Evolutionary conservation across 306 rosid genomes (phyloP).

Genomic region (Coriaria nepalensis): DNA sequence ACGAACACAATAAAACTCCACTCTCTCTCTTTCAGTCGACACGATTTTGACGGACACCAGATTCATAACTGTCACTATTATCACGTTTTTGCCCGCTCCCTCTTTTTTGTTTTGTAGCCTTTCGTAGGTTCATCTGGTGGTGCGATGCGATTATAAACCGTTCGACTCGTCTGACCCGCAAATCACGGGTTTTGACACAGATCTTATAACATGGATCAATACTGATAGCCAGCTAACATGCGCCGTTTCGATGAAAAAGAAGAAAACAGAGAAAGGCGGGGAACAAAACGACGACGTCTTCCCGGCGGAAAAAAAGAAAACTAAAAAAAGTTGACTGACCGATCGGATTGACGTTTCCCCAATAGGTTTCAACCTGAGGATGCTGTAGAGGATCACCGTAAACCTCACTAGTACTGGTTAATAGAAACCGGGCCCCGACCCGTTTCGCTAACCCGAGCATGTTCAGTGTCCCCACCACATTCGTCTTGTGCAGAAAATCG

Average conservation of each 20-base stretch:
- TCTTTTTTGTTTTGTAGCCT: too few species aligned
- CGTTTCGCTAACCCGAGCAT: constrained; percentile 89
- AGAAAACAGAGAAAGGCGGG: background rate
- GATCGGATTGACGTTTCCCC: constrained; percentile 99
- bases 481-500: constrained; percentile 51
- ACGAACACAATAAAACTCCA: background rate
- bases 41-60: too few species aligned
- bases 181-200: constrained; percentile 21
- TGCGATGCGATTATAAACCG: constrained; percentile 15
- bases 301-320: background rate
- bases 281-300: background rate
- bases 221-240: background rate
- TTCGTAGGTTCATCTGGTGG: too few species aligned
- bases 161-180: constrained; percentile 12
- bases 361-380: constrained; percentile 94
- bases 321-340: constrained; percentile 26
- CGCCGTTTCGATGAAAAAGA: too few species aligned
- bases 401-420: constrained; percentile 95
- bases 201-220: constrained; percentile 3
- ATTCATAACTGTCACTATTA: too few species aligned
- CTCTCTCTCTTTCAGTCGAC: too few species aligned
- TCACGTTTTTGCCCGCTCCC: too few species aligned
- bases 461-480: constrained; percentile 94
- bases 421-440: constrained; percentile 77
- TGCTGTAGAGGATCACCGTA: constrained; percentile 98